Evolutionary conservation across 768 basidiomycete genomes (phyloP).

Genomic region (Boletus fagicola): DNA sequence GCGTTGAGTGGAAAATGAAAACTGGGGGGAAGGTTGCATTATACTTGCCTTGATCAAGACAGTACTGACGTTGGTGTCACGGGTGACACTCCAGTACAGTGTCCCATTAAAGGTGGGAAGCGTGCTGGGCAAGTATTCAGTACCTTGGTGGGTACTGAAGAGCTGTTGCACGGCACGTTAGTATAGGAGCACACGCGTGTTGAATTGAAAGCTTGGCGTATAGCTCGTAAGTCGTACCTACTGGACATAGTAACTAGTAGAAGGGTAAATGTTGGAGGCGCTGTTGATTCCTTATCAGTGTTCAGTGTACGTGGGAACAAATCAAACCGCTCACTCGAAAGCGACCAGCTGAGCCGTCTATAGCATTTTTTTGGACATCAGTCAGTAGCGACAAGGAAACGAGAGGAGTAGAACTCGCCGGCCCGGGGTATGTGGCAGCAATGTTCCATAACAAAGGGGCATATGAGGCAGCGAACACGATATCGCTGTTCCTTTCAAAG

Average conservation of each 20-base stretch:
- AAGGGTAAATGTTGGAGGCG: slow-evolving; percentile 49
- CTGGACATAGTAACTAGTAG: slow-evolving; percentile 60
- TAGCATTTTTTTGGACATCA: not conserved
- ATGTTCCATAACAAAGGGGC: slow-evolving; percentile 55
- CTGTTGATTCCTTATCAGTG: slow-evolving; percentile 27
- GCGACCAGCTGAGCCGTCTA: slow-evolving; percentile 53
- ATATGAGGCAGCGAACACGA: slow-evolving; percentile 59
- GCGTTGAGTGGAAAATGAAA: no score
- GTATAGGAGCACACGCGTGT: not conserved
- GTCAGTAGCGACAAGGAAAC: not conserved
- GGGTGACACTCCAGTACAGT: slow-evolving; percentile 59
- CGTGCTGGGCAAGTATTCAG: slow-evolving; percentile 60
- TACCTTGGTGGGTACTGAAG: slow-evolving; percentile 59
- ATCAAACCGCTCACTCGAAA: slow-evolving; percentile 47
- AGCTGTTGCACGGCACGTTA: slow-evolving; percentile 37
- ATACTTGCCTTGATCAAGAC: slow-evolving; percentile 55
- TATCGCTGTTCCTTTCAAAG: slow-evolving; percentile 55
- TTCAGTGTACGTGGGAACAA: not conserved
- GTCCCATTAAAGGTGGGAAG: slow-evolving; percentile 48
- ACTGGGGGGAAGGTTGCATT: not conserved
- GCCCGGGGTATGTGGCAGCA: slow-evolving; percentile 42
- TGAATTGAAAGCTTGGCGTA: not conserved
- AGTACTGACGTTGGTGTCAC: slow-evolving; percentile 18
- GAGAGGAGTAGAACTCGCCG: slow-evolving; percentile 39
- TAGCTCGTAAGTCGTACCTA: slow-evolving; percentile 37